Evolutionary conservation across 345 rosid species (phyloP), one percentile per base, ranked within the genome.

Genomic region (Ceriops tagal): DNA sequence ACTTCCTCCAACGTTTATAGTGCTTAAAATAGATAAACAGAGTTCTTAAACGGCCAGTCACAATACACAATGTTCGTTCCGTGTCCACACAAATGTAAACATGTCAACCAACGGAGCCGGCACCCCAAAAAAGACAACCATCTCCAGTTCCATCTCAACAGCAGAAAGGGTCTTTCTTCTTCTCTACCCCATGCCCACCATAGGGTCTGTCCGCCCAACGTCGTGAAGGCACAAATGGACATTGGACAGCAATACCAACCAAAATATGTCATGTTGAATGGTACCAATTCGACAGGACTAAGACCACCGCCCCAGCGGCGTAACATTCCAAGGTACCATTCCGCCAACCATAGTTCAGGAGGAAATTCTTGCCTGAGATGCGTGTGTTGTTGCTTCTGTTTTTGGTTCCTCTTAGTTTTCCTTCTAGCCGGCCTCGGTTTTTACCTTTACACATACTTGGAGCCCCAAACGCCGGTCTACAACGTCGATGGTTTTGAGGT

Each of bases 341-440:
- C 49, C 49, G 10, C 21, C 58, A 57, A 18, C 8, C 53, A 35
- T 5, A 34, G 43, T 21, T 71, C 83, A 0, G 27, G 58, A 0
- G 66, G 78, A 16, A 58, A 34, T 19, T 61, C 75, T 35, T 85
- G 86, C 61, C 49, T 80, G 1, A 73, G 61, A 52, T 85, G 87
- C 59, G 22, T 84, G 0, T 83, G 88, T 30, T 85, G 84, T 70
- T 88, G 81, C 68, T 78, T 61, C 27, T 83, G 86, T 75, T 75
- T 58, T 67, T 81, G 80, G 75, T 30, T 84, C 61, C 15, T 79
- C 63, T 21, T 79, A 37, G 66, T 84, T 76, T 1, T 81, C 62
- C 1, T 77, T 37, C 26, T 85, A 22, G 73, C 73, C 26, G 43
- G 68, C 32, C 6, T 73, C 8, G 39, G 66, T 24, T 43, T 69